phyloP scores from a whole-genome alignment of 441 rosid species.

The Syzygium syzygioides region DNA sequence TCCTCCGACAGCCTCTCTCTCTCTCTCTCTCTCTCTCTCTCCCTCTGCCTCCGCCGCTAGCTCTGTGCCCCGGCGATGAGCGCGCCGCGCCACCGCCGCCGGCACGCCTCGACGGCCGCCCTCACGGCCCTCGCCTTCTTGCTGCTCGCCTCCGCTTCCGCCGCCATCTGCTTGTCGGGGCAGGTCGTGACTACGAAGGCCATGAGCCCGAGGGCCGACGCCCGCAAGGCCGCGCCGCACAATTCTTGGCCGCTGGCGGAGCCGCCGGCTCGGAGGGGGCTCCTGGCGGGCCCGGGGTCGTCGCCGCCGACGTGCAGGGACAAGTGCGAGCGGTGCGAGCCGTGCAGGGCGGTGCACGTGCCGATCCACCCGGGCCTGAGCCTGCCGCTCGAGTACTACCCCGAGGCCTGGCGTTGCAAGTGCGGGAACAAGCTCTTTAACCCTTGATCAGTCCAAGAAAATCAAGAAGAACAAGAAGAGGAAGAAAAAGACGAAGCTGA shows the following conservation, averaged over 20 bases:
- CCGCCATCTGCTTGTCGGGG: slow-evolving; percentile 22
- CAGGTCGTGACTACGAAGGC: not conserved
- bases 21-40: not conserved
- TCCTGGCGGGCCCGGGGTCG: slow-evolving; percentile 60
- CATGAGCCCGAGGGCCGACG: not conserved
- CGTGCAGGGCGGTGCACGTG: slow-evolving; percentile 81
- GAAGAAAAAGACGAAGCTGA: not conserved
- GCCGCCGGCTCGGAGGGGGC: slow-evolving; percentile 7
- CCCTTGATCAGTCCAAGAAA: slow-evolving; percentile 28
- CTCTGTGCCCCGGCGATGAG: slow-evolving; percentile 38
- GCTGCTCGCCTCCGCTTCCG: slow-evolving; percentile 35
- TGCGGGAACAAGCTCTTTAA: slow-evolving; percentile 68
- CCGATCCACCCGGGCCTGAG: slow-evolving; percentile 65
- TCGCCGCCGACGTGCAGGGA: slow-evolving; percentile 79
- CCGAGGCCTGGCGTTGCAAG: slow-evolving; percentile 97
- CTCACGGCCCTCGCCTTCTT: slow-evolving; percentile 37
- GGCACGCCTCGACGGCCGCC: slow-evolving; percentile 22
- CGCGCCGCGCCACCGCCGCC: slow-evolving; percentile 21
- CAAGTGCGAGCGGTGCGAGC: slow-evolving; percentile 72
- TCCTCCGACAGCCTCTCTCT: not conserved
- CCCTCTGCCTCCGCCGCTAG: not conserved
- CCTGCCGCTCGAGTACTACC: slow-evolving; percentile 72
- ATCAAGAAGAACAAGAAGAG: not conserved
- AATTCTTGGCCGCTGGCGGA: slow-evolving; percentile 13
- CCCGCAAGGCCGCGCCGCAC: not conserved